These are phyloP conservation scores for Pestalotiopsis sp. DNA, from an alignment of 2,329 filamentous ascomycete species.

Conservation along the genomic window DNA sequence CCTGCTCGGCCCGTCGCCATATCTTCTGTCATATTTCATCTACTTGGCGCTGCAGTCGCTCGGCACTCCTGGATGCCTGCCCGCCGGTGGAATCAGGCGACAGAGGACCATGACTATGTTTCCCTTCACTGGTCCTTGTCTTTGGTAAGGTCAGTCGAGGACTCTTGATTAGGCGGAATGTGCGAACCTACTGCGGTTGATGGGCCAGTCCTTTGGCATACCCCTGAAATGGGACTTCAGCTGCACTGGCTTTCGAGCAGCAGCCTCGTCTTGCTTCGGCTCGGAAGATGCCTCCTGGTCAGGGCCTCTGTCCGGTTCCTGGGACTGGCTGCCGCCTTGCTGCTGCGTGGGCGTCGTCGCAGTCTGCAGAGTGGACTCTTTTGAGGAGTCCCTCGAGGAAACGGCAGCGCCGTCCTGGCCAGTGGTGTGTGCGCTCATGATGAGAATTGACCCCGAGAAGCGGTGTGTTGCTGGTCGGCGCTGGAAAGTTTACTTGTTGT, in stretches of 20 bases:
- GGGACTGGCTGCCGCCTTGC: neutral
- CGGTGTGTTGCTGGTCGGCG: neutral
- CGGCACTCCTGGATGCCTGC: neutral
- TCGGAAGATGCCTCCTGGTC: neutral
- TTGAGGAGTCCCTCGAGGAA: neutral
- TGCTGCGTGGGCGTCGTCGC: neutral
- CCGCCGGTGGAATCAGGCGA: neutral
- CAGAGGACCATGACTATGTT: neutral
- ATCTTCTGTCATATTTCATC: too few relatives aligned
- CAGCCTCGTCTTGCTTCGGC: neutral
- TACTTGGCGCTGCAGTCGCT: neutral
- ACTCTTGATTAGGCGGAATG: neutral
- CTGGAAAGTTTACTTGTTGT: neutral
- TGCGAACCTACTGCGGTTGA: constrained; percentile 5
- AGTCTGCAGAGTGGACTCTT: neutral
- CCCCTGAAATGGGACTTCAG: constrained; percentile 13
- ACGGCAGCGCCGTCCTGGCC: neutral
- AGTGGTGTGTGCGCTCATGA: neutral
- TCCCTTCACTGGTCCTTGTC: neutral
- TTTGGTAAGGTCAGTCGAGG: neutral
- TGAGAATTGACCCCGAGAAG: neutral
- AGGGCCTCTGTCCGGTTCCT: neutral
- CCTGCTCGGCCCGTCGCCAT: too few relatives aligned
- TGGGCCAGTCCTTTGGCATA: constrained; percentile 15
- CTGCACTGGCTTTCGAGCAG: constrained; percentile 4